Evolutionary conservation across 352 stramenopile genomes (phyloP), one percentile per base, ranked within the genome.

Genomic region (Globisporangium rhizosaccharum): DNA sequence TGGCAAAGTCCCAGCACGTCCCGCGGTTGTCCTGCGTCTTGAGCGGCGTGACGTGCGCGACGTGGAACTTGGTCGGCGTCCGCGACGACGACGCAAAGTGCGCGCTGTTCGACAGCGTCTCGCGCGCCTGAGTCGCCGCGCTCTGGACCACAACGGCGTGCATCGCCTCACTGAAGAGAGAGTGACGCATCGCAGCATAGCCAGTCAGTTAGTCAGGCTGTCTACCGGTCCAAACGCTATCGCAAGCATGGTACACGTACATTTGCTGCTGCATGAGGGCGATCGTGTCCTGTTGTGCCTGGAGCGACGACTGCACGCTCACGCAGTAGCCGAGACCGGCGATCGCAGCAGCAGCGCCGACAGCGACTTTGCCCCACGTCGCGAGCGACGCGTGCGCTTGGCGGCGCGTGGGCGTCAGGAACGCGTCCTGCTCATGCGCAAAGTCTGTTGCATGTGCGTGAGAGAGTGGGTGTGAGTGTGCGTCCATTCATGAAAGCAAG

Each of bases 1-100:
- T 83, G 2, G 73, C 78, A 59, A 86, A 88, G 54, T 88, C 78
- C 79, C 79, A 88, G 69, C 79, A 87, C 39, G 79, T 88, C 33
- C 79, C 79, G 20, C 76, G 76, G 45, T 83, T 71, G 51, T 88
- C 79, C 53, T 88, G 79, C 18, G 79, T 88, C 73, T 88, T 87
- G 61, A 82, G 64, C 6, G 79, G 79, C 30, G 79, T 88, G 36
- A 83, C 67, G 44, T 70, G 64, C 39, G 78, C 57, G 30, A 85
- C 74, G 12, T 67, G 71, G 51, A 80, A 88, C 73, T 87, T 88
- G 65, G 71, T 59, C 47, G 79, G 79, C 49, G 82, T 62, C 39
- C 57, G 56, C 30, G 36, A 15, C 18, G 63, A 57, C 28, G 67
- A 33, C 10, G 66, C 54, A 8, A 56, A 39, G n/a, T 58, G 56